Evolutionary conservation across 2,329 filamentous ascomycete species (phyloP), one percentile per base, ranked within the genome.

Genomic region (Colletotrichum phormii): DNA sequence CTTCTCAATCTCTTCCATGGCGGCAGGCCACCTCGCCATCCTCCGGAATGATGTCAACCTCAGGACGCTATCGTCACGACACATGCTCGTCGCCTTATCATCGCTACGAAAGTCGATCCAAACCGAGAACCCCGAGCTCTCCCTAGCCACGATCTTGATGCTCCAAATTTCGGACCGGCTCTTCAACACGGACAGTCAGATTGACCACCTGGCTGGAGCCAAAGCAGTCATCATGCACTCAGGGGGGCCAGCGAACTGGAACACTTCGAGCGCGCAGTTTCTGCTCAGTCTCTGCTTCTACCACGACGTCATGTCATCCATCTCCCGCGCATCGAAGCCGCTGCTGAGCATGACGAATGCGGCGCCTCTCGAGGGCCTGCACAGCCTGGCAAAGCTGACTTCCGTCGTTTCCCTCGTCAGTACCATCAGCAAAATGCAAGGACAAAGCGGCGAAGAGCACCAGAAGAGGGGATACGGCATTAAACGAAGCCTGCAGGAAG

Each of bases 81-180:
- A 80, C 26, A 76, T 77, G 42, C 73, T 77, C 13, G 61, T 71
- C 6, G 78, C 78, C 3, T 71, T 79, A 13, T 71, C 71, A 5
- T 62, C 67, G 0, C 46, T 73, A 2, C 61, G 71, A 7, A 37
- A 15, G 4, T 57, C 67, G 0, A 67, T 73, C 2, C 55, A 73
- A 55, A 53, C 67, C 15, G 67, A 51, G 6, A n/a, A 73, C 42
- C 75, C 79, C 1, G 73, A 80, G 24, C 63, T 79, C 5, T 80
- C 79, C 3, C 79, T 81, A 11, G 79, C 80, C 26, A 75, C 76
- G 15, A 78, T 81, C 63, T 58, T 80, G 33, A 78, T 81, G 68
- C 71, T 81, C 11, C 79, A 81, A 60, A 75, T 80, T 3, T 79
- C 79, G 0, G 79, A 81, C 33, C 73, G 78, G 2, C 76, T 79